Evolutionary conservation across 1,139 yeast species (phyloP).

Genomic region (Pneumocystis jirovecii): DNA sequence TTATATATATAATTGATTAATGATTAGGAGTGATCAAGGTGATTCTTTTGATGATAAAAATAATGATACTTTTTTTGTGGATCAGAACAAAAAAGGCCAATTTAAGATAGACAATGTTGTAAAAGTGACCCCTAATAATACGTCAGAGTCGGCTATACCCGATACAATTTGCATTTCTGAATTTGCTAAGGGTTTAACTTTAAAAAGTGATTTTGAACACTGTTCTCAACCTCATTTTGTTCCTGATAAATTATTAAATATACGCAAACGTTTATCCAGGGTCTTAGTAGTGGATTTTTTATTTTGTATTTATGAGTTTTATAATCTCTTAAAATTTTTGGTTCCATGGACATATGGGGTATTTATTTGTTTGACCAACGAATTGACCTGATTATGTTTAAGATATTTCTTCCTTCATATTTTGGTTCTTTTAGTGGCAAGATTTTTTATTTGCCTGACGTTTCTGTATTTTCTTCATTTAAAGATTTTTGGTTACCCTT

Average conservation of each 20-base stretch:
- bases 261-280: constrained; percentile 4
- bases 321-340: constrained; percentile 6
- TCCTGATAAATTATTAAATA: not conserved
- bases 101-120: not conserved
- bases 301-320: constrained; percentile 6
- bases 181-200: not conserved
- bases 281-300: constrained; percentile 6
- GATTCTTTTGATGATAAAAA: not conserved
- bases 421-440: not conserved
- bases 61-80: not conserved
- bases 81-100: not conserved
- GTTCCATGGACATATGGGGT: constrained; percentile 8
- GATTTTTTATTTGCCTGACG: constrained; percentile 7
- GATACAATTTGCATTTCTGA: not conserved
- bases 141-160: not conserved
- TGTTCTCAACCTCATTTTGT: not conserved
- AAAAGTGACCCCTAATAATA: not conserved
- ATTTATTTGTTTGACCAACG: constrained; percentile 1
- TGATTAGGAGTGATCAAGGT: not conserved
- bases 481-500: constrained; percentile 10
- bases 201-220: not conserved
- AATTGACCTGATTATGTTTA: not conserved
- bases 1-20: not conserved
- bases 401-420: not conserved
- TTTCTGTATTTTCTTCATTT: constrained; percentile 8